Evolutionary conservation across 2,329 filamentous ascomycete genomes (phyloP).

Genomic region (Chalara sp.): DNA sequence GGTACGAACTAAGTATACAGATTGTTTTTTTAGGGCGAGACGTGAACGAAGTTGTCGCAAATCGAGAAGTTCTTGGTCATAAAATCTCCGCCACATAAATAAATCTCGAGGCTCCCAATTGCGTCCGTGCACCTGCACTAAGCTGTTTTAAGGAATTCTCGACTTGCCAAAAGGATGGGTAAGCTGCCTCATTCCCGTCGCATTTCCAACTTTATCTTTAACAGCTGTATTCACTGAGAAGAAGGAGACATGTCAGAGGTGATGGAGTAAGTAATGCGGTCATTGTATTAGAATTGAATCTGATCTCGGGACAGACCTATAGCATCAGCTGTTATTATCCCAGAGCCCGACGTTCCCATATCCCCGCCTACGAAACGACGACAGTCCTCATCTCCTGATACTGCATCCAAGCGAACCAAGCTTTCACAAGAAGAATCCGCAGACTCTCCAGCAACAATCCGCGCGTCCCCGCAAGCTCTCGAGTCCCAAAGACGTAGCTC

Average conservation of each 20-base stretch:
- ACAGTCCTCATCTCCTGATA: conserved; percentile 44
- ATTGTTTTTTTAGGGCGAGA: background rate
- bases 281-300: too few species aligned
- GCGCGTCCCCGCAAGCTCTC: conserved; percentile 20
- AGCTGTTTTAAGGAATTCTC: too few species aligned
- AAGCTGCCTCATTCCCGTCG: too few species aligned
- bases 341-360: conserved; percentile 14
- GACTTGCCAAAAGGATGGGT: too few species aligned
- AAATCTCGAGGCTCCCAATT: too few species aligned
- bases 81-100: too few species aligned
- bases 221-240: too few species aligned
- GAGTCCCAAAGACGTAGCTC: conserved; percentile 7
- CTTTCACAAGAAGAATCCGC: conserved; percentile 27
- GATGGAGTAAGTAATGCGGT: conserved; percentile 12
- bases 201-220: too few species aligned
- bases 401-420: conserved; percentile 45
- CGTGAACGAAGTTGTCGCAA: background rate
- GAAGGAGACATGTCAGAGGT: conserved; percentile 16
- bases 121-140: too few species aligned
- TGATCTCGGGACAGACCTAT: conserved; percentile 19
- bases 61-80: conserved; percentile 1
- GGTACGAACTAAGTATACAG: background rate
- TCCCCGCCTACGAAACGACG: conserved; percentile 32
- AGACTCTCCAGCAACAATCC: conserved; percentile 18
- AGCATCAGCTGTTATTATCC: conserved; percentile 29